Evolutionary conservation across 108 stramenopile species (phyloP).

Genomic region (Nannochloropsis oceanica): DNA sequence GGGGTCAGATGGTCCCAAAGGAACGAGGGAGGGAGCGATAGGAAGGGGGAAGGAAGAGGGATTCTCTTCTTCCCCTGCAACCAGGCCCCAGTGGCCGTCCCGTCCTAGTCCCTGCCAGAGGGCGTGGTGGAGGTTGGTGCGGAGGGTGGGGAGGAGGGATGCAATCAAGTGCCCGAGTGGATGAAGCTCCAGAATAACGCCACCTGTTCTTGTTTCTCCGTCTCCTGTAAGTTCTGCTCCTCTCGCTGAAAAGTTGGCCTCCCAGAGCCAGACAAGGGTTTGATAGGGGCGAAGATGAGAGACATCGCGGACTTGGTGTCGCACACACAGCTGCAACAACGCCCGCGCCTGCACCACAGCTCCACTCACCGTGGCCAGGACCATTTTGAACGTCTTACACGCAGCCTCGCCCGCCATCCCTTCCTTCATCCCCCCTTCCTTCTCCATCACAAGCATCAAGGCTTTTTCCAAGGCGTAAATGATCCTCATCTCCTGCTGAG

Average conservation of each 20-base stretch:
- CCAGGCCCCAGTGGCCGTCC: background rate
- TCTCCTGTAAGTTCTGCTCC: background rate
- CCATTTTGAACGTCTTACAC: background rate
- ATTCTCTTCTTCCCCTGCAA: background rate
- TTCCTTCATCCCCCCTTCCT: background rate
- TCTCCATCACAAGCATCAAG: background rate
- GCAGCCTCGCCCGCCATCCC: background rate
- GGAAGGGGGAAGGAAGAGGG: too few species aligned
- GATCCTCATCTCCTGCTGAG: conserved; percentile 1
- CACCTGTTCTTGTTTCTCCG: background rate
- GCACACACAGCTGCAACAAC: background rate
- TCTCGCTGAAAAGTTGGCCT: conserved; percentile 23
- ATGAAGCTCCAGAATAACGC: background rate
- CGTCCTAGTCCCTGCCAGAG: background rate
- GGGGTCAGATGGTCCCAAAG: background rate
- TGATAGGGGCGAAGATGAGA: conserved; percentile 63
- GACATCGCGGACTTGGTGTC: conserved; percentile 21
- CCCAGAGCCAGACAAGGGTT: conserved; percentile 61
- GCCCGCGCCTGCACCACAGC: too few species aligned
- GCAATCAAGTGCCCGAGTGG: background rate
- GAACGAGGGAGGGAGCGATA: background rate
- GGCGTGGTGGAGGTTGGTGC: conserved; percentile 21
- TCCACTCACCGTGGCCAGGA: too few species aligned
- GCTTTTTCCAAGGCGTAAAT: background rate
- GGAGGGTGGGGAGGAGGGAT: background rate